Base-by-base conservation (phyloP, 75 land plant genomes). In the Pseudotsuga menziesii region DNA sequence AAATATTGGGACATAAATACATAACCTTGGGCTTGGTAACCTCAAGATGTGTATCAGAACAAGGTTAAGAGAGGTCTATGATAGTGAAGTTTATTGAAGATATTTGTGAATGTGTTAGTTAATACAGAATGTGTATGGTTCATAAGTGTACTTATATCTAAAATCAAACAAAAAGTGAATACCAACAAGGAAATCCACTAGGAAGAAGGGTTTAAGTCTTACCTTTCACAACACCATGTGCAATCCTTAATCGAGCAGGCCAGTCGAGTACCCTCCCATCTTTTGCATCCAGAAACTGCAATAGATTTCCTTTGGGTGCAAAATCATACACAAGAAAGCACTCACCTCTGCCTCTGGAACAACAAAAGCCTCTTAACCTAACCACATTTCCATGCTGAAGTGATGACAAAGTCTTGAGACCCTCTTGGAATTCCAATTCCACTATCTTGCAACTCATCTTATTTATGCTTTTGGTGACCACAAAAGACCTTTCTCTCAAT, bases 281-380 rank as follows among this genome's bases (percentile, higher is more conserved):
- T 32, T 87, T 73, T 57, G 81, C 73, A 80, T 93, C 85, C 20
- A 93, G 83, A 78, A 81, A 92, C 19, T 78, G 67, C 12, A 76
- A 78, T 77, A 93, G 79, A 44, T 82, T 91, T 16, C 94, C 96
- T 75, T 91, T 91, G 26, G 89, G 74, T 20, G 85, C 84, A 41
- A 83, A 91, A 74, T 93, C 96, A 76, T 91, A 93, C 16, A 93
- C 74, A 13, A 94, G 83, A 44, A 90, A 96, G 73, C 98, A 96
- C 78, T 96, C 95, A 0, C 89, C 90, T 44, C 97, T 80, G 0
- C 89, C 92, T 59, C 77, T 88, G 15, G 96, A 89, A 57, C 91
- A 91, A 58, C 98, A 96, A 59, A 93, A 91, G 1, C 98, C 98
- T 80, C 80, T 89, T 78, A 96, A 75, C 56, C 78, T 75, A 4